Base-by-base conservation (phyloP, 345 rosid genomes). In the Toxicodendron radicans region DNA sequence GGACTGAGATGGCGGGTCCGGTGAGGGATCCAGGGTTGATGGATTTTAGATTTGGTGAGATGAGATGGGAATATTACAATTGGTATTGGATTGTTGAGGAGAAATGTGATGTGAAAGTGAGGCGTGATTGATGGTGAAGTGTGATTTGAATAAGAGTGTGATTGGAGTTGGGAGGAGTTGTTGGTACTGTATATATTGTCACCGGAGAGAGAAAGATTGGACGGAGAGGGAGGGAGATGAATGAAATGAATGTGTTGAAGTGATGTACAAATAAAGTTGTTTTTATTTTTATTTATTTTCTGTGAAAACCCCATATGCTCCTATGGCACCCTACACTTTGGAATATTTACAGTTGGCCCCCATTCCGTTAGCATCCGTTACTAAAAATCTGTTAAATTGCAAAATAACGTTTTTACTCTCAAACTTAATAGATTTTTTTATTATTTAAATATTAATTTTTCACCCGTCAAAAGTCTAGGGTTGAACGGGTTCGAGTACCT, bases 1-100 rank as follows among this genome's bases (percentile, higher is more conserved):
- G 85, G 96, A 85, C 80, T 77, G 90, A 78, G 84, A 74, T 74
- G 86, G 85, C 71, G 84, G 90, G 58, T 93, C 94, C 90, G 83
- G 89, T 64, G 75, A 75, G 74, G 96, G 84, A 82, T 92, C 97
- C 97, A 95, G 97, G 65, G 21, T 71, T 49, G 48, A 24, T 38
- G 49, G 10, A 59, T 30, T 38, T 41, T 0, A n/a, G 33, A 16
- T 14, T 10, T 2, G 12, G 32, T 0, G 54, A 6, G 18, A 1
- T 0, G 54, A 6, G 18, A 1, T 16, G 1, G n/a, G 0, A 68
- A 58, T 49, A 16, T 12, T 24, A 48, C 41, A 27, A 6, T 13
- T 18, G 8, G 17, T 17, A 6, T 13, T 18, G 8, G 17, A 13
- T n/a, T 60, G 56, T 4, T 64, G 48, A 24, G 20, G 35, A 20